phyloP scores from a whole-genome alignment of 495 filamentous ascomycete genomes.

The Xylaria acuta region DNA sequence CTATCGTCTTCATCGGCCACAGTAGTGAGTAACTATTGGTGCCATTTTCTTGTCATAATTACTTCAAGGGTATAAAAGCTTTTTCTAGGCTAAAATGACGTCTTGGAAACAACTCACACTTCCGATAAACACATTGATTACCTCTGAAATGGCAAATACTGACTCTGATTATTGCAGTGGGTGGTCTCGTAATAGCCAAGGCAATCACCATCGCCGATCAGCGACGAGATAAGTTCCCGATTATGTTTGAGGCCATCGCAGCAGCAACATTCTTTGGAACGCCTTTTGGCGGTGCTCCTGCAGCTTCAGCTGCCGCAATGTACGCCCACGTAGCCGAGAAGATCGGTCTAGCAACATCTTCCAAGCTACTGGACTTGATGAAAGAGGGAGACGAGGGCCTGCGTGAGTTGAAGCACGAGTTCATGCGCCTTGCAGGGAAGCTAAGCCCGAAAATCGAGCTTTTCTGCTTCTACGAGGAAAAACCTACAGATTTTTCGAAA shows the following conservation, averaged over 20 bases:
- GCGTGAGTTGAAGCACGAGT: conserved; percentile 42
- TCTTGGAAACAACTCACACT: not conserved
- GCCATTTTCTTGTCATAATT: not conserved
- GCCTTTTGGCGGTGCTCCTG: conserved; percentile 43
- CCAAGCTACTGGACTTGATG: conserved; percentile 44
- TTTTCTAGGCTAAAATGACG: not conserved
- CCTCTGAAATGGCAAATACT: not conserved
- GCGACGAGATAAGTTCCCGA: conserved; percentile 36
- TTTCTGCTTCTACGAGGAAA: conserved; percentile 43
- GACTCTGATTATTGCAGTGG: conserved; percentile 41
- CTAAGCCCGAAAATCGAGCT: conserved; percentile 39
- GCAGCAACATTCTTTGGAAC: conserved; percentile 47
- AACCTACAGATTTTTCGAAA: conserved; percentile 40
- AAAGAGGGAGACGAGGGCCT: conserved; percentile 41
- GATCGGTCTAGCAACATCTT: conserved; percentile 32
- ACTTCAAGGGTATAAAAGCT: not conserved
- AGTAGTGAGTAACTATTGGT: conserved; percentile 41
- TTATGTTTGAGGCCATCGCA: conserved; percentile 46
- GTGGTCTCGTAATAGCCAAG: conserved; percentile 65
- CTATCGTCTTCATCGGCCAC: conserved; percentile 71
- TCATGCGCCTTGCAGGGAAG: conserved; percentile 40
- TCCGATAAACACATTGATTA: not conserved
- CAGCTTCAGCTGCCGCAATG: conserved; percentile 40
- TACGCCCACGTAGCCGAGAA: conserved; percentile 41
- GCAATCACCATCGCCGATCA: conserved; percentile 43